phyloP scores from a whole-genome alignment of 2,329 filamentous ascomycete species.

The Eutypella sp. region DNA sequence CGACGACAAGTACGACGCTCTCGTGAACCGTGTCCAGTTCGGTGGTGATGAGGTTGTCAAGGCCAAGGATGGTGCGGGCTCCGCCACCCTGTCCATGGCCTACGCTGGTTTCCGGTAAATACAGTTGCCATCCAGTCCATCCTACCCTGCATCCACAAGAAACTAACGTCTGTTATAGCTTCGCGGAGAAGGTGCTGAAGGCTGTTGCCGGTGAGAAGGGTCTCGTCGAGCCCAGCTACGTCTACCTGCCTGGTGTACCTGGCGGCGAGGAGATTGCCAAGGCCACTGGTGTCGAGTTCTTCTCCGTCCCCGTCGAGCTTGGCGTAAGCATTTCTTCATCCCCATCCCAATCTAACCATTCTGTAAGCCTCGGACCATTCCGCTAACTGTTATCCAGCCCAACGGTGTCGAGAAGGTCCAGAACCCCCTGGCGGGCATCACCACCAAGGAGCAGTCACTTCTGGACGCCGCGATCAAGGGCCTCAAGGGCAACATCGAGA shows the following conservation, averaged over 20 bases:
- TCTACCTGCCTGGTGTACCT: constrained; percentile 86
- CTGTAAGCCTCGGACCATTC: constrained; percentile 1
- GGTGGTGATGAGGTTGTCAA: constrained; percentile 96
- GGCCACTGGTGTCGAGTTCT: constrained; percentile 83
- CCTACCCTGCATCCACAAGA: not conserved
- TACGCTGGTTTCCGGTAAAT: constrained; percentile 86
- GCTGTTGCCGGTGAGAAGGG: constrained; percentile 85
- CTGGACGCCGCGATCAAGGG: constrained; percentile 70
- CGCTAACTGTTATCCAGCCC: constrained; percentile 46
- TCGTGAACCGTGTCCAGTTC: constrained; percentile 95
- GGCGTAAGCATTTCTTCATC: constrained; percentile 60
- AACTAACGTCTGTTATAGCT: constrained; percentile 46
- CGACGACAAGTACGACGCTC: constrained; percentile 80
- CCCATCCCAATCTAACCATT: not conserved
- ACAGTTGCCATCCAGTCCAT: not conserved
- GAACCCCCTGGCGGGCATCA: constrained; percentile 72
- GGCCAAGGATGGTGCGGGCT: constrained; percentile 88
- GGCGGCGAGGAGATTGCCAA: constrained; percentile 84
- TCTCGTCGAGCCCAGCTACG: constrained; percentile 89
- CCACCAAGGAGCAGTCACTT: constrained; percentile 84
- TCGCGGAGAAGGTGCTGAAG: constrained; percentile 90
- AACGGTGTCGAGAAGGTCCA: constrained; percentile 80
- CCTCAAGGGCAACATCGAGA: constrained; percentile 87
- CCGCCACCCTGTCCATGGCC: constrained; percentile 90
- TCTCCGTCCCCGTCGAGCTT: constrained; percentile 93